Evolutionary conservation across 108 stramenopile species (phyloP).

Genomic region (Skeletonema tropicum): DNA sequence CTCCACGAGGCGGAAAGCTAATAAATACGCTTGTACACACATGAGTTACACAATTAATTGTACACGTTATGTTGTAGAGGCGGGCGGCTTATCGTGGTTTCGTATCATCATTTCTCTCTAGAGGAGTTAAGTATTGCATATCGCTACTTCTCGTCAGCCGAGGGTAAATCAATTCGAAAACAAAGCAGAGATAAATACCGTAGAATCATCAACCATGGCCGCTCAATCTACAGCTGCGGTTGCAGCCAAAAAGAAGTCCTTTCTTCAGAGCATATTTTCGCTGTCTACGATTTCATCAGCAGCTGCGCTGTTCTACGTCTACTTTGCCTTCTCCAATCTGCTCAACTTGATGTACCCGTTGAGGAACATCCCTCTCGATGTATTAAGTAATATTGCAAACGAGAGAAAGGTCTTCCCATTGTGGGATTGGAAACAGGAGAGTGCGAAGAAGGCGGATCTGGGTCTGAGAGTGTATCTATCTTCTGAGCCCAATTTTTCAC

Average conservation of each 20-base stretch:
- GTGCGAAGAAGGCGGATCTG: slow-evolving; percentile 26
- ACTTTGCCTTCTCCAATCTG: slow-evolving; percentile 39
- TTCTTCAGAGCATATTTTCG: slow-evolving; percentile 42
- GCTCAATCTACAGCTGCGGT: neutral
- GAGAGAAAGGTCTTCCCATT: slow-evolving; percentile 43
- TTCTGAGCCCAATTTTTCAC: slow-evolving; percentile 44
- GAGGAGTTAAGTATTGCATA: too few relatives aligned
- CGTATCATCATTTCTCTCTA: too few relatives aligned
- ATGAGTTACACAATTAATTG: too few relatives aligned
- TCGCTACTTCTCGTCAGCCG: too few relatives aligned
- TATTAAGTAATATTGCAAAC: slow-evolving; percentile 24
- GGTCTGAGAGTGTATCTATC: slow-evolving; percentile 74
- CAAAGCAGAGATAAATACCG: too few relatives aligned
- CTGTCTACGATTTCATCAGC: slow-evolving; percentile 41
- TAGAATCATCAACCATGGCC: neutral
- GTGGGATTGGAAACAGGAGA: slow-evolving; percentile 33
- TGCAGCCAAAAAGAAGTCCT: slow-evolving; percentile 25
- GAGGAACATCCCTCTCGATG: slow-evolving; percentile 27
- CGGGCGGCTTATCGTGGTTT: too few relatives aligned
- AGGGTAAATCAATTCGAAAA: too few relatives aligned
- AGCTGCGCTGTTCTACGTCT: slow-evolving; percentile 38
- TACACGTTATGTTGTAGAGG: too few relatives aligned
- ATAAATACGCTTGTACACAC: too few relatives aligned
- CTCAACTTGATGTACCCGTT: slow-evolving; percentile 52
- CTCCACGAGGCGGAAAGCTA: too few relatives aligned